These are phyloP conservation scores for Colletotrichum sp. DNA, from an alignment of 2,329 filamentous ascomycete species.

Conservation along the genomic window DNA sequence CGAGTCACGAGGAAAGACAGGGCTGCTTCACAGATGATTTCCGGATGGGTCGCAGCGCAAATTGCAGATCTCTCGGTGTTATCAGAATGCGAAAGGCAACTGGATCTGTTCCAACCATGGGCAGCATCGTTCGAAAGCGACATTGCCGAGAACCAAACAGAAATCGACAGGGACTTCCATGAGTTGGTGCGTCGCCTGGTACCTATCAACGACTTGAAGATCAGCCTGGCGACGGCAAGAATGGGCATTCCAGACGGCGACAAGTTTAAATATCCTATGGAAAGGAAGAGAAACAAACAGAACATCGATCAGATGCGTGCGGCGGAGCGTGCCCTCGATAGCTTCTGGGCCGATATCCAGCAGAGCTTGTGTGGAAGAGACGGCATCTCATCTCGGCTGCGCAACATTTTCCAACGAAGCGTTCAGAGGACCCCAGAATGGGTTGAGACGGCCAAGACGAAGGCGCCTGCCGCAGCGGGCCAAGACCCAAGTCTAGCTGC, in stretches of 20 bases:
- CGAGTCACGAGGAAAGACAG: conserved; percentile 44
- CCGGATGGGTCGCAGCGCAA: conserved; percentile 35
- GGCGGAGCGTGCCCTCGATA: conserved; percentile 54
- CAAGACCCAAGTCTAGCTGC: not conserved
- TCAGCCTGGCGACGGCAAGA: conserved; percentile 9
- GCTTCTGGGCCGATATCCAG: conserved; percentile 44
- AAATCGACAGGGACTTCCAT: conserved; percentile 31
- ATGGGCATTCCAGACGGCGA: conserved; percentile 38
- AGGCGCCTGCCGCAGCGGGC: not conserved
- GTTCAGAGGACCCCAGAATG: conserved; percentile 26
- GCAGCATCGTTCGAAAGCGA: conserved; percentile 41
- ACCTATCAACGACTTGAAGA: conserved; percentile 21
- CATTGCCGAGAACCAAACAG: conserved; percentile 25
- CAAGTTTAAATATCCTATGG: conserved; percentile 47
- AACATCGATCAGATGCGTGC: conserved; percentile 47
- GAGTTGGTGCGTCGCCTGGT: conserved; percentile 18
- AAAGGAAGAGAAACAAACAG: conserved; percentile 50
- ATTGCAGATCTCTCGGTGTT: conserved; percentile 53
- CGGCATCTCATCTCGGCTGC: conserved; percentile 22
- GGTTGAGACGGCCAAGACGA: conserved; percentile 3
- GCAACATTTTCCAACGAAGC: conserved; percentile 24
- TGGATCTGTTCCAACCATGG: conserved; percentile 55
- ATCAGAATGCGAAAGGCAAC: conserved; percentile 46
- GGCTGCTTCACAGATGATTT: conserved; percentile 39
- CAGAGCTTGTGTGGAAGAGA: not conserved